Percentiles rank a stretch among this genome's conserved stretches.
Conservation (phyloP, 805 yeast genomes). For the Teunomyces atbi region DNA sequence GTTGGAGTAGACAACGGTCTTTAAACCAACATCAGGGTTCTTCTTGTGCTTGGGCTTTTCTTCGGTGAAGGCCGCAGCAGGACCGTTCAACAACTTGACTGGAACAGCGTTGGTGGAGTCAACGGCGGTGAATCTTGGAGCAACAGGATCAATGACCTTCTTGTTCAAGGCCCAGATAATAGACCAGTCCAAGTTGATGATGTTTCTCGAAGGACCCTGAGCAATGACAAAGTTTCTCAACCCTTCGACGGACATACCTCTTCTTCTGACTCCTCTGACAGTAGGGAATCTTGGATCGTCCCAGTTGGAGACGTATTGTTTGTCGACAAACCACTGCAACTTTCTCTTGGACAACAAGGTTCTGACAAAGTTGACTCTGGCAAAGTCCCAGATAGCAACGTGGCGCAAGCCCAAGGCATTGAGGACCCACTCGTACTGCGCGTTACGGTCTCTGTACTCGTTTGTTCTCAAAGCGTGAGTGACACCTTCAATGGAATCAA, state of each 20-base stretch:
- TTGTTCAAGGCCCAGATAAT: constrained; percentile 97
- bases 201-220: constrained; percentile 98
- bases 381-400: constrained; percentile 97
- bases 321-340: constrained; percentile 98
- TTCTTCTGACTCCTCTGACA: constrained; percentile 97
- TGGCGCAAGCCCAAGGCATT: constrained; percentile 78
- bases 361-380: constrained; percentile 94
- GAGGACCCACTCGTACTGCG: constrained; percentile 97
- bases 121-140: constrained; percentile 92
- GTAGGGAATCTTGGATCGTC: constrained; percentile 99
- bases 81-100: constrained; percentile 48
- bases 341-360: constrained; percentile 95
- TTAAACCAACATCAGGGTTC: constrained; percentile 27
- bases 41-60: constrained; percentile 31
- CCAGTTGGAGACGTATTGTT: constrained; percentile 86
- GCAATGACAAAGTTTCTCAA: constrained; percentile 87
- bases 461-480: constrained; percentile 97
- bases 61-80: constrained; percentile 18
- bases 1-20: constrained; percentile 22
- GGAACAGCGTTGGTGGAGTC: constrained; percentile 62
- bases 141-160: constrained; percentile 94
- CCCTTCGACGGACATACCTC: constrained; percentile 99
- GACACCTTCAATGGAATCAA: constrained; percentile 93
- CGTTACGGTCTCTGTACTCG: constrained; percentile 98
- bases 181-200: constrained; percentile 96